These are phyloP conservation scores for Letharia lupina DNA, from an alignment of 495 filamentous ascomycete genomes.

Conservation along the genomic window DNA sequence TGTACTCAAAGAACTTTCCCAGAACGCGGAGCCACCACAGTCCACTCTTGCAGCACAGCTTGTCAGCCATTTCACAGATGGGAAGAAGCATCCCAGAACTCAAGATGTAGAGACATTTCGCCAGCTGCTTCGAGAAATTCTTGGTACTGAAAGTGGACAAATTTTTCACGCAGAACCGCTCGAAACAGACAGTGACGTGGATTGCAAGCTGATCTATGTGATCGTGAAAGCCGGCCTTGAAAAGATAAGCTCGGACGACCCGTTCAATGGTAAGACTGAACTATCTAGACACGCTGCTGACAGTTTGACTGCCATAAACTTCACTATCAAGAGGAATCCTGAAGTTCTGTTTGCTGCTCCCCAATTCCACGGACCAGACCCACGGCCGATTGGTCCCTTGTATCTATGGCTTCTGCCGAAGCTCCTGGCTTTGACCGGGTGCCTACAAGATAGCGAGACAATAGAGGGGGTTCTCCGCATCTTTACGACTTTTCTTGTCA, in stretches of 20 bases:
- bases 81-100: conserved; percentile 30
- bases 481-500: conserved; percentile 9
- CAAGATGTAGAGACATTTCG: conserved; percentile 49
- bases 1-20: conserved; percentile 10
- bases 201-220: conserved; percentile 75
- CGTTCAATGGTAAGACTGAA: conserved; percentile 45
- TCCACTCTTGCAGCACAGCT: conserved; percentile 65
- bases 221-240: conserved; percentile 75
- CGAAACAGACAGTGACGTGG: conserved; percentile 61
- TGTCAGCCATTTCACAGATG: conserved; percentile 44
- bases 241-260: conserved; percentile 48
- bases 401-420: conserved; percentile 72
- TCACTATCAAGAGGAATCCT: conserved; percentile 66
- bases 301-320: conserved; percentile 63
- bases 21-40: conserved; percentile 41
- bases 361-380: conserved; percentile 22
- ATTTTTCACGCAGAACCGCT: conserved; percentile 35
- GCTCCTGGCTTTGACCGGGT: conserved; percentile 48
- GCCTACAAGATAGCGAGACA: conserved; percentile 18
- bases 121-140: conserved; percentile 56
- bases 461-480: conserved; percentile 11
- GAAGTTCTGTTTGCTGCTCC: conserved; percentile 50
- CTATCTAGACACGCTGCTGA: conserved; percentile 51
- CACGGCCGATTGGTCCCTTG: conserved; percentile 43
- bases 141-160: conserved; percentile 36